Evolutionary conservation across 2,329 filamentous ascomycete species (phyloP).

Genomic region (Fusarium nanum): DNA sequence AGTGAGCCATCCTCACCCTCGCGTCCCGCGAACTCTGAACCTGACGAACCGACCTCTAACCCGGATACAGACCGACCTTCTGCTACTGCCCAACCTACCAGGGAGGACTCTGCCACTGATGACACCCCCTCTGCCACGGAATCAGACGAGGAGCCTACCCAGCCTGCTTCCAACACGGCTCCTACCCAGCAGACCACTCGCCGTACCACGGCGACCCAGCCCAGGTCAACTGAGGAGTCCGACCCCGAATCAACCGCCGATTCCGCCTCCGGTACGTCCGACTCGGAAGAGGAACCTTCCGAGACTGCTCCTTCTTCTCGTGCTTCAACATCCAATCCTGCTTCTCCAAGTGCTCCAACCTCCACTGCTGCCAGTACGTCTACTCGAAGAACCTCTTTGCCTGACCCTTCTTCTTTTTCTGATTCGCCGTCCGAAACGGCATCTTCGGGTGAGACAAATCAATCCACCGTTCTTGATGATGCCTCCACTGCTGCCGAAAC

Average conservation of each 20-base stretch:
- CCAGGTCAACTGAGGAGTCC: slow-evolving; percentile 25
- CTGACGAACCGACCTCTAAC: slow-evolving; percentile 41
- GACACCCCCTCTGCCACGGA: slow-evolving; percentile 26
- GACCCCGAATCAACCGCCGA: slow-evolving; percentile 35
- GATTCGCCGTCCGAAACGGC: slow-evolving; percentile 44
- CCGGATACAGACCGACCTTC: slow-evolving; percentile 38
- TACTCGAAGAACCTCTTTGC: slow-evolving; percentile 44
- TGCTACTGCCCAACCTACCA: slow-evolving; percentile 21
- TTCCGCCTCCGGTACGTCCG: slow-evolving; percentile 48
- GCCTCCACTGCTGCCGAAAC: slow-evolving; percentile 28
- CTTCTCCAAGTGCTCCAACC: slow-evolving; percentile 40
- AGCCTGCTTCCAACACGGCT: slow-evolving; percentile 26
- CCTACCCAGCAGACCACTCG: slow-evolving; percentile 22
- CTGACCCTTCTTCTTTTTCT: slow-evolving; percentile 46
- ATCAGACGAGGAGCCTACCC: slow-evolving; percentile 26
- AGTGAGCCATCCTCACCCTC: slow-evolving; percentile 43
- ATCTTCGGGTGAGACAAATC: slow-evolving; percentile 42
- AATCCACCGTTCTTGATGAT: slow-evolving; percentile 35
- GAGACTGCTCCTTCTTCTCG: slow-evolving; percentile 45
- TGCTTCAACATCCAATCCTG: slow-evolving; percentile 47
- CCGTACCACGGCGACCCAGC: slow-evolving; percentile 23
- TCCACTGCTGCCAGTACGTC: slow-evolving; percentile 51
- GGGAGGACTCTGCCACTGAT: slow-evolving; percentile 30
- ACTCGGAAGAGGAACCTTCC: slow-evolving; percentile 44
- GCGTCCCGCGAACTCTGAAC: slow-evolving; percentile 34